These are phyloP conservation scores for Cytidiella melzeri DNA, from an alignment of 768 basidiomycete species.

Conservation along the genomic window DNA sequence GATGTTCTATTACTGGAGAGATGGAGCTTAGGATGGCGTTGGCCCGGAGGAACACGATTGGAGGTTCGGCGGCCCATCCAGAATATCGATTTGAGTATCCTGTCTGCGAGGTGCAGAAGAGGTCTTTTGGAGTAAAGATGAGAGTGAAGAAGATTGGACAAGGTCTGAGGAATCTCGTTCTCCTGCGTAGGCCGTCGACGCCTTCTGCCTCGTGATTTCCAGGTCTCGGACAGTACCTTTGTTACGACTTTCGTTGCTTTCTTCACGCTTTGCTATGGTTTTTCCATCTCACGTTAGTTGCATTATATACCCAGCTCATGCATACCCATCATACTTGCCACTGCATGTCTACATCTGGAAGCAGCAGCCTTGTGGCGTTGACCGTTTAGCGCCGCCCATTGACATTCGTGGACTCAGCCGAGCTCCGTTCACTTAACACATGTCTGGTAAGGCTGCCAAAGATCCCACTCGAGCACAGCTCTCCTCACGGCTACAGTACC, in stretches of 20 bases:
- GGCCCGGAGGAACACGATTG: conserved; percentile 18
- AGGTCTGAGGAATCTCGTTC: conserved; percentile 18
- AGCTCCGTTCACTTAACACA: conserved; percentile 58
- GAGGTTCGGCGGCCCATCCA: conserved; percentile 9
- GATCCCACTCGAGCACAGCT: conserved; percentile 70
- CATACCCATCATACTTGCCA: not conserved
- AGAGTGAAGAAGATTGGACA: conserved; percentile 22
- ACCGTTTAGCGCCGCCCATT: conserved; percentile 37
- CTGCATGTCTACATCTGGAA: conserved; percentile 30
- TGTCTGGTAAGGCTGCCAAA: conserved; percentile 26
- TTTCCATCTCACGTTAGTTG: not conserved
- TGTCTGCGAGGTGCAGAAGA: conserved; percentile 9
- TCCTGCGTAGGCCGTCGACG: not conserved
- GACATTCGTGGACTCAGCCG: conserved; percentile 25
- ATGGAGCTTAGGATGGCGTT: conserved; percentile 24
- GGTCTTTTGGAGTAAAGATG: conserved; percentile 10
- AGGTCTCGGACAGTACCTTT: not conserved
- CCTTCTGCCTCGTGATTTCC: not conserved
- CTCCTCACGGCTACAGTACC: conserved; percentile 64
- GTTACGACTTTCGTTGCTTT: not conserved
- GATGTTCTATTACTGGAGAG: conserved; percentile 25
- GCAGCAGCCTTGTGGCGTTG: conserved; percentile 35
- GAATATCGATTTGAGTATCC: conserved; percentile 12
- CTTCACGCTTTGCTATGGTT: not conserved
- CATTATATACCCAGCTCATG: not conserved